Base-by-base conservation (phyloP, 2,329 filamentous ascomycete genomes). In the Nothopassalora personata region DNA sequence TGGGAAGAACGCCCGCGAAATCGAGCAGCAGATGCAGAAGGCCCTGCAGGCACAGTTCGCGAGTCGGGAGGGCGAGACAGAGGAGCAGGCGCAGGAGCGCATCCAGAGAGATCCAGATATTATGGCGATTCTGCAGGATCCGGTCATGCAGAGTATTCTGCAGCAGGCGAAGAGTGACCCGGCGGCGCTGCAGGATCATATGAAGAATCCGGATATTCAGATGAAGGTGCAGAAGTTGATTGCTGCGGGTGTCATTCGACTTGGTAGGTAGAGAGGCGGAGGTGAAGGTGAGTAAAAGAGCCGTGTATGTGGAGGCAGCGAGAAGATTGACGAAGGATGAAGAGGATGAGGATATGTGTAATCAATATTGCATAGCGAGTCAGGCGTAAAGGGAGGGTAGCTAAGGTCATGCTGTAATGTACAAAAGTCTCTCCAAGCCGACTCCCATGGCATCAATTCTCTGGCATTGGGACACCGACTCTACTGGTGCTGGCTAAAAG, bases 131-230 rank as follows among this genome's bases (percentile, higher is more conserved):
- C 89, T 97, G 77, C 87, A 92, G 75, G 94, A 99, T 72, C 94
- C 94, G 15, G 87, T 99, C 72, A 97, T 99, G 93, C 91, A 99
- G 79, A 89, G 88, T 66, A 99, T 74, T 92, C 91, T 39, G 87
- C 92, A 97, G 75, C 94, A 99, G 79, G 94, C 94, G 49, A 96
- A 97, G 81, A 86, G 85, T 57, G 90, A 99, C 71, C 94, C 94
- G 18, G 88, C 88, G 52, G 94, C 94, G 49, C 84, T 99, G 63
- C 88, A 95, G 73, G 93, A 99, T 75, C 95, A 99, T 77, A 96
- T 99, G 90, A 90, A 87, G 80, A 99, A 97, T 80, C 84, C 91
- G 0, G 83, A 81, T 59, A 89, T 99, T 67, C 83, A 86, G 60
- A 84, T 84, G 69, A 96, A 97, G 83, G 89, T 99, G 65, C 91